A percentile compares a stretch with the other conserved stretches of the same genome.
phyloP scores from a whole-genome alignment of 2,329 filamentous ascomycete genomes.

The Trichothecium roseum region DNA sequence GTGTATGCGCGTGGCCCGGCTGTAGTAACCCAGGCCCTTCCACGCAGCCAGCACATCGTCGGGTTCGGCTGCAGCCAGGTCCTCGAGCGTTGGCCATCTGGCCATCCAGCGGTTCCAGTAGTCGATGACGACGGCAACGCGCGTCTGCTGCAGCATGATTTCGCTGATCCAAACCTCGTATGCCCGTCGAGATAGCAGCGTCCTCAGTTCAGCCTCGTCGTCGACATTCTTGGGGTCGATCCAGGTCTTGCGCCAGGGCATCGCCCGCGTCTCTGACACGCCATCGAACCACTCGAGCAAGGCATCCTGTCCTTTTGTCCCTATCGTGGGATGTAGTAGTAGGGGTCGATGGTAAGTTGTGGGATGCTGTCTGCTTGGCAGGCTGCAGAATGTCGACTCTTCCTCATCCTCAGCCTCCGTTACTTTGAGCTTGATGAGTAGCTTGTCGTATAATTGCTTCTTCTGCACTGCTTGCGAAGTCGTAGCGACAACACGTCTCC shows the following conservation, averaged over 20 bases:
- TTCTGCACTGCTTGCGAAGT: background rate
- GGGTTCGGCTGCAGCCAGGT: slow-evolving; percentile 39
- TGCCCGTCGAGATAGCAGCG: slow-evolving; percentile 40
- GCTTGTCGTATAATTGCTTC: background rate
- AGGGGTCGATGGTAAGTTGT: slow-evolving; percentile 37
- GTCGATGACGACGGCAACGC: slow-evolving; percentile 49
- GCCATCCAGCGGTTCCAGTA: slow-evolving; percentile 55
- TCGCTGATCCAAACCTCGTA: slow-evolving; percentile 60
- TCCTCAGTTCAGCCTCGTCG: slow-evolving; percentile 23
- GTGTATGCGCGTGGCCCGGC: slow-evolving; percentile 50
- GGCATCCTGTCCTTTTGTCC: slow-evolving; percentile 18
- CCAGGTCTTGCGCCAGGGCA: slow-evolving; percentile 52
- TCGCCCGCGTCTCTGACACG: slow-evolving; percentile 33
- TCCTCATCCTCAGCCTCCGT: background rate
- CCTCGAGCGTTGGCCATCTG: slow-evolving; percentile 47
- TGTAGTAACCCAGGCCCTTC: slow-evolving; percentile 55
- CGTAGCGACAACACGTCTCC: too few relatives aligned
- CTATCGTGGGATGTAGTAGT: slow-evolving; percentile 27
- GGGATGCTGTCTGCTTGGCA: slow-evolving; percentile 3
- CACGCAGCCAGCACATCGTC: slow-evolving; percentile 49
- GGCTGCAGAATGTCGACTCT: slow-evolving; percentile 1
- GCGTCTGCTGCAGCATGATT: slow-evolving; percentile 58
- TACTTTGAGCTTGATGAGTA: background rate
- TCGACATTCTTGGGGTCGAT: slow-evolving; percentile 27
- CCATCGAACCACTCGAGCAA: slow-evolving; percentile 43